These are phyloP conservation scores for Nymphaea colorata DNA, from an alignment of 164 flowering plant genomes.

Conservation along the genomic window DNA sequence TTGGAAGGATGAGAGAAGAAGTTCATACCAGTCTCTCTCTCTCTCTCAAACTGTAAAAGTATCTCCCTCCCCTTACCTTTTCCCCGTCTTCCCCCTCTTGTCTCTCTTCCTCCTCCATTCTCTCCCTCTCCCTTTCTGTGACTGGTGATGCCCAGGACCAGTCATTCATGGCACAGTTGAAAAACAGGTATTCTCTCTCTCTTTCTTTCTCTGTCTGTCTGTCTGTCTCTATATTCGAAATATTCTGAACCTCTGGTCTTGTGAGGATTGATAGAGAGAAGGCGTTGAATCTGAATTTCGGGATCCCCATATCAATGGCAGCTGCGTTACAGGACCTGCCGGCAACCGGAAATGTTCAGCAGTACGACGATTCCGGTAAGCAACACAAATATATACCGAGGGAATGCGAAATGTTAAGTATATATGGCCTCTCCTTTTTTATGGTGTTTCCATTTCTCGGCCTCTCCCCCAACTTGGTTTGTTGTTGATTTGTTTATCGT, in stretches of 20 bases:
- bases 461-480: not conserved
- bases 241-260: not conserved
- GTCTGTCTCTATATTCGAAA: not conserved
- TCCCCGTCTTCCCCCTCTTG: not conserved
- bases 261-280: conserved; percentile 20
- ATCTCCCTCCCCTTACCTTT: conserved; percentile 7
- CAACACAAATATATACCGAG: not conserved
- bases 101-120: not conserved
- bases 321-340: not conserved
- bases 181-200: not conserved
- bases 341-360: conserved; percentile 7
- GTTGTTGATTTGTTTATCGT: not conserved
- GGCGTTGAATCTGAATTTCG: conserved; percentile 9
- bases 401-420: not conserved
- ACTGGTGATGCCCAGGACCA: conserved; percentile 51
- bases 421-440: not conserved
- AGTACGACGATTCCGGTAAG: conserved; percentile 13
- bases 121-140: conserved; percentile 16
- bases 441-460: not conserved
- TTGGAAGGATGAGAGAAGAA: too few relatives aligned
- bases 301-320: conserved; percentile 5
- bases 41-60: conserved; percentile 12
- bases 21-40: conserved; percentile 1
- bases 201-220: not conserved
- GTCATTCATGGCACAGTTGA: not conserved